These are phyloP conservation scores for Chalara sp. DNA, from an alignment of 2,329 filamentous ascomycete genomes.

Conservation along the genomic window DNA sequence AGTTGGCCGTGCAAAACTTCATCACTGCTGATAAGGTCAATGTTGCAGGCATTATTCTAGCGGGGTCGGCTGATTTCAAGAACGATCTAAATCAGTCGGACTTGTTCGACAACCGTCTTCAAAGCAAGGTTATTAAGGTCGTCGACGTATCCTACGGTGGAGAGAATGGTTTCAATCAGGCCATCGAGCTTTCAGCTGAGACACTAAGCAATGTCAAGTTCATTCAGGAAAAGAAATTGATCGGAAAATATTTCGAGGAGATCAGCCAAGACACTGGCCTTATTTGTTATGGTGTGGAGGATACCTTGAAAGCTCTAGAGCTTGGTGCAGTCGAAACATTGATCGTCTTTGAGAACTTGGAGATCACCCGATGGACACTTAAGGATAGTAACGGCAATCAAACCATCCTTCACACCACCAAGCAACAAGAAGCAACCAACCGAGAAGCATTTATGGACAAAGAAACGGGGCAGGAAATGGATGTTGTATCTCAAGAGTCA, in stretches of 20 bases:
- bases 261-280: conserved; percentile 96
- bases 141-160: conserved; percentile 98
- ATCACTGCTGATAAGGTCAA: conserved; percentile 99
- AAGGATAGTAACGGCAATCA: conserved; percentile 71
- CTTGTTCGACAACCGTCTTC: conserved; percentile 88
- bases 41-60: conserved; percentile 88
- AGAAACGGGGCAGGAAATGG: conserved; percentile 95
- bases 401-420: conserved; percentile 78
- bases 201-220: conserved; percentile 99
- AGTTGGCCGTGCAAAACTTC: conserved; percentile 97
- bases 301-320: conserved; percentile 94
- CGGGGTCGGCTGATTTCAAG: conserved; percentile 98
- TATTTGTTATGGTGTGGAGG: conserved; percentile 96
- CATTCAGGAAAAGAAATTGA: conserved; percentile 99
- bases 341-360: conserved; percentile 96
- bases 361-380: conserved; percentile 85
- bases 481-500: conserved; percentile 75
- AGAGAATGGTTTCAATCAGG: conserved; percentile 99
- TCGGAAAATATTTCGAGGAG: conserved; percentile 98
- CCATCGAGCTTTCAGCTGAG: conserved; percentile 90
- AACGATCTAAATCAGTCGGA: conserved; percentile 97
- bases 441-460: conserved; percentile 90
- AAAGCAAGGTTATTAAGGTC: conserved; percentile 96
- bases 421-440: conserved; percentile 68
- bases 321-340: conserved; percentile 89